Evolutionary conservation across 2,329 filamentous ascomycete genomes (phyloP).

Genomic region (Colletotrichum truncatum): DNA sequence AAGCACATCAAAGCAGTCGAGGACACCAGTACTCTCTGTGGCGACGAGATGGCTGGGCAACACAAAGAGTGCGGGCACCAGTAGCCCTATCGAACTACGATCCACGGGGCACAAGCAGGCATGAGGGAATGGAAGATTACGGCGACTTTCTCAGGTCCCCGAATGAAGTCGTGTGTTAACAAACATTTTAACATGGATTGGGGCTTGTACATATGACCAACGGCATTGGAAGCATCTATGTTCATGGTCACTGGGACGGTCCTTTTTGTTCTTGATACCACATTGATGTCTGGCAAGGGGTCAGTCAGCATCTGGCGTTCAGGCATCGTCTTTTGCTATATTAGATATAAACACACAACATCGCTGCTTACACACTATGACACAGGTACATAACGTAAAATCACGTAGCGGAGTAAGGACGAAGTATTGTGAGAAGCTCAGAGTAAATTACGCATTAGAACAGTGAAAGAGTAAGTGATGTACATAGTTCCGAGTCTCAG

Average conservation of each 20-base stretch:
- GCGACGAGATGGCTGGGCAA: slow-evolving; percentile 22
- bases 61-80: not conserved
- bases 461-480: not conserved
- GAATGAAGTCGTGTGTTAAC: not conserved
- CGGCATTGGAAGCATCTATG: not conserved
- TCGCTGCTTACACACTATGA: not conserved
- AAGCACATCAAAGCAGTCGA: not conserved
- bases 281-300: not conserved
- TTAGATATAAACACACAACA: not conserved
- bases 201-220: not conserved
- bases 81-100: slow-evolving; percentile 14
- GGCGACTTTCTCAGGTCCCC: no score
- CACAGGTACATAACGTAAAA: no score
- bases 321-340: not conserved
- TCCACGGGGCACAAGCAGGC: not conserved
- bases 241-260: not conserved
- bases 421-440: not conserved
- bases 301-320: not conserved
- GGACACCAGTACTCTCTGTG: slow-evolving; percentile 15
- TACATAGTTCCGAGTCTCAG: not conserved
- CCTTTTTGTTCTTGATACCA: slow-evolving; percentile 14
- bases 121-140: not conserved
- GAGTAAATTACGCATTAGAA: slow-evolving; percentile 11
- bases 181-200: not conserved
- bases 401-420: not conserved